phyloP scores from a whole-genome alignment of 805 yeast genomes.

The Monosporozyma yasuniensis region DNA sequence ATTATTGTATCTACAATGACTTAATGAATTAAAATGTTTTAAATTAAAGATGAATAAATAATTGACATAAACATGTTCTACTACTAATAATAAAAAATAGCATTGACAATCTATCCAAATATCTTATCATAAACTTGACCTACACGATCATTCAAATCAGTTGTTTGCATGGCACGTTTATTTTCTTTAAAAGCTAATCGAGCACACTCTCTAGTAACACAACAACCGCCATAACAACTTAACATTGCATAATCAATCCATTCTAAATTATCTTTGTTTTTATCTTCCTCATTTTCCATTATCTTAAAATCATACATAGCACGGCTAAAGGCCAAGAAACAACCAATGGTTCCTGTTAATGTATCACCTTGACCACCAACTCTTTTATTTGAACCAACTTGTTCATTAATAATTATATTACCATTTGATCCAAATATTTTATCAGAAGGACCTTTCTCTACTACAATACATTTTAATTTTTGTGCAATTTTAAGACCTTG shows the following conservation, averaged over 20 bases:
- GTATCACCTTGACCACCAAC: conserved; percentile 98
- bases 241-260: conserved; percentile 34
- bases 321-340: conserved; percentile 70
- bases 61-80: no score
- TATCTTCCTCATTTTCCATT: conserved; percentile 41
- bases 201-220: conserved; percentile 58
- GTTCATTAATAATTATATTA: conserved; percentile 34
- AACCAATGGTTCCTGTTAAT: conserved; percentile 74
- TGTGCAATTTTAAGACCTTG: conserved; percentile 21
- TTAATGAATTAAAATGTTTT: no score
- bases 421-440: conserved; percentile 23
- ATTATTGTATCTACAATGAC: no score
- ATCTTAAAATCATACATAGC: conserved; percentile 48
- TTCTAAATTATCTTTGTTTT: conserved; percentile 16
- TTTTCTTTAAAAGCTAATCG: conserved; percentile 51
- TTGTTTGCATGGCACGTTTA: conserved; percentile 78
- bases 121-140: conserved; percentile 51
- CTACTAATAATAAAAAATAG: no score
- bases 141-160: conserved; percentile 64
- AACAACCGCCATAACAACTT: conserved; percentile 65
- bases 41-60: no score
- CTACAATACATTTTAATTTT: conserved; percentile 22
- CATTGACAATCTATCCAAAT: conserved; percentile 23
- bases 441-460: conserved; percentile 69
- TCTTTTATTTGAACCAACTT: conserved; percentile 62